Percentiles rank a stretch among this genome's conserved stretches.
These are phyloP conservation scores for Cryptosporidium ryanae DNA, from an alignment of 169 alveolate genomes.

Conservation along the genomic window DNA sequence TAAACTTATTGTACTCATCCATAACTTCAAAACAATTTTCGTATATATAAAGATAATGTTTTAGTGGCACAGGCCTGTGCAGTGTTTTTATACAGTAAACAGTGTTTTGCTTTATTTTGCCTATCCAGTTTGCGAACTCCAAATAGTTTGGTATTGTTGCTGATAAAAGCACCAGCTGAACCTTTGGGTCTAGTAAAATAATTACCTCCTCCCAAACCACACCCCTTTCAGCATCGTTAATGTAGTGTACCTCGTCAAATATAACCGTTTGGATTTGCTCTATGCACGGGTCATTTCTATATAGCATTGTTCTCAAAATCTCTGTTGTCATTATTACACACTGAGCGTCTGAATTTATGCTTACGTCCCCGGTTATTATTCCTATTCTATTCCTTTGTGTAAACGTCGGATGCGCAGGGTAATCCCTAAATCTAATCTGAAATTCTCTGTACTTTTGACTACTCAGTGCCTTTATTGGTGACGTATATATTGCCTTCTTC, in stretches of 20 bases:
- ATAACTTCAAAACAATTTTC: constrained; percentile 82
- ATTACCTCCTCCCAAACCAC: constrained; percentile 99
- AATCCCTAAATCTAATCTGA: constrained; percentile 81
- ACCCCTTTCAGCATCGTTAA: constrained; percentile 96
- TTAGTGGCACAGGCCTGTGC: constrained; percentile 96
- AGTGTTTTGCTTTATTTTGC: constrained; percentile 91
- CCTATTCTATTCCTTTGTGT: constrained; percentile 89
- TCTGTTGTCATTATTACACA: constrained; percentile 99
- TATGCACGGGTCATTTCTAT: constrained; percentile 86
- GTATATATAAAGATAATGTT: constrained; percentile 90
- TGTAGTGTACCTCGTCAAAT: constrained; percentile 99
- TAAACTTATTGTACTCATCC: constrained; percentile 74
- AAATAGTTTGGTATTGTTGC: constrained; percentile 98
- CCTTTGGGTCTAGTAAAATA: constrained; percentile 92
- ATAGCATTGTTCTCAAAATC: constrained; percentile 92
- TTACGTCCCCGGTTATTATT: constrained; percentile 98
- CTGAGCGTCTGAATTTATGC: constrained; percentile 93
- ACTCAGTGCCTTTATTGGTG: constrained; percentile 98
- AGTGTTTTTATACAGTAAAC: constrained; percentile 93
- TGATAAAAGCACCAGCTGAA: constrained; percentile 94
- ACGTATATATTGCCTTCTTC: constrained; percentile 95
- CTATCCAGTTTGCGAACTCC: constrained; percentile 99
- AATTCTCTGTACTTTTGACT: constrained; percentile 97
- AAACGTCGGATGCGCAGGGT: constrained; percentile 63
- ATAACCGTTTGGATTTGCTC: constrained; percentile 95